A percentile compares a stretch with the other conserved stretches of the same genome.
Evolutionary conservation across 192 early-diverging fungal genomes (phyloP).

Genomic region (Coemansia sp.): DNA sequence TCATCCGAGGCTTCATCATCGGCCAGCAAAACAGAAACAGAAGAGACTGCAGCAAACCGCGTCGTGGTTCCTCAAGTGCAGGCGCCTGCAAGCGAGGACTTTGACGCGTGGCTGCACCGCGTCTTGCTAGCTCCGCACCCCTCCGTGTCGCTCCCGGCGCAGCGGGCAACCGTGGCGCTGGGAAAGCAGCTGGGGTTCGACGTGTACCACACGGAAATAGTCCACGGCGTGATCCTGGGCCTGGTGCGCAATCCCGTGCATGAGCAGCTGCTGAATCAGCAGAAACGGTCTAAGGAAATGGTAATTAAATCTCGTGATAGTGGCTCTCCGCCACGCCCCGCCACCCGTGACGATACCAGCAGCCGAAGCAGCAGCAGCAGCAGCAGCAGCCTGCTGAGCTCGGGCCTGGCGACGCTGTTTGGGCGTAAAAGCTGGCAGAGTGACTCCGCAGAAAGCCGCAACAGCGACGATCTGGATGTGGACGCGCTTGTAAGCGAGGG

Average conservation of each 20-base stretch:
- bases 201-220: conserved; percentile 49
- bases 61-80: conserved; percentile 11
- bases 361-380: conserved; percentile 6
- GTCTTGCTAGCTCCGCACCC: conserved; percentile 48
- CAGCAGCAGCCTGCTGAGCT: conserved; percentile 7
- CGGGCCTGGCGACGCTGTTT: conserved; percentile 37
- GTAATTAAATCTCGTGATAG: conserved; percentile 31
- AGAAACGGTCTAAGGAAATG: conserved; percentile 38
- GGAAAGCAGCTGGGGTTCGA: conserved; percentile 40
- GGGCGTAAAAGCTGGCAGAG: conserved; percentile 34
- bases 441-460: neutral
- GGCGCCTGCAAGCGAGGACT: conserved; percentile 12
- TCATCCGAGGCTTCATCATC: neutral
- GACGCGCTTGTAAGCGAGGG: conserved; percentile 8
- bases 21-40: neutral
- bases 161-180: conserved; percentile 39
- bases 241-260: conserved; percentile 39
- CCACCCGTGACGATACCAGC: neutral
- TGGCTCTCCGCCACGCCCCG: conserved; percentile 1
- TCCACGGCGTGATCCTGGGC: conserved; percentile 47
- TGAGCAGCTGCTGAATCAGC: conserved; percentile 31
- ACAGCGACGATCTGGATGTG: neutral
- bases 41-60: neutral
- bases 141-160: conserved; percentile 43
- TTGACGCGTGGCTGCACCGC: conserved; percentile 52